Base-by-base conservation (phyloP, 768 basidiomycete species). In the Serpula lacrymans region DNA sequence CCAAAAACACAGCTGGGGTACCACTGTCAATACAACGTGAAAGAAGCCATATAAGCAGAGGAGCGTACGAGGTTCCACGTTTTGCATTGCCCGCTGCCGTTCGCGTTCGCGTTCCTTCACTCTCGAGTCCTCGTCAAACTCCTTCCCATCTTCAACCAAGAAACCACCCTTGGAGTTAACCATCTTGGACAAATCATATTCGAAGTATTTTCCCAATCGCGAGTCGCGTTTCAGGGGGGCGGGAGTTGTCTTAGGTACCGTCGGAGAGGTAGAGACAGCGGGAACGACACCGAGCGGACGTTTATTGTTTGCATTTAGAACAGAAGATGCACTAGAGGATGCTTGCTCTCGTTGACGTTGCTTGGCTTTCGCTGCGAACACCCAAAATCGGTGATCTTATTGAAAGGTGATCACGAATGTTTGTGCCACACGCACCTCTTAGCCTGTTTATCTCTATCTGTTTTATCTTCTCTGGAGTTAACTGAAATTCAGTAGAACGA, bases 101-200 rank as follows among this genome's bases (percentile, higher is more conserved):
- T 95, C 88, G 34, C 90, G 68, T 59, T 88, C 82, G 51, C 82
- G 84, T 64, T 93, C 86, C 59, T 85, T 87, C 47, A 81, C 65
- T 34, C 80, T 71, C 45, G 81, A 63, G 18, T 86, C 82, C 42
- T 88, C 89, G 52, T 89, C 82, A 2, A 80, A 74, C 47, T 88
- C 86, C 49, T 81, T 79, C n/a, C 79, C 82, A 31, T 95, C 93
- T 48, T 95, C 89, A 5, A 95, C 72, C 54, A 99, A 64, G 62
- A 97, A 99, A 1, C 96, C 96, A 37, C 95, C 96, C 59, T 93
- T 88, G 6, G 92, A 85, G 60, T 99, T 97, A 55, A 92, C 84
- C 82, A 97, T 88, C 71, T 96, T 97, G 10, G 88, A 88, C 11
- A 97, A 64, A 60, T 97, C 94, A 78, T 96, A 98, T 50, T 98